These are phyloP conservation scores for Kalmusia sp. DNA, from an alignment of 2,329 filamentous ascomycete genomes.

Conservation along the genomic window DNA sequence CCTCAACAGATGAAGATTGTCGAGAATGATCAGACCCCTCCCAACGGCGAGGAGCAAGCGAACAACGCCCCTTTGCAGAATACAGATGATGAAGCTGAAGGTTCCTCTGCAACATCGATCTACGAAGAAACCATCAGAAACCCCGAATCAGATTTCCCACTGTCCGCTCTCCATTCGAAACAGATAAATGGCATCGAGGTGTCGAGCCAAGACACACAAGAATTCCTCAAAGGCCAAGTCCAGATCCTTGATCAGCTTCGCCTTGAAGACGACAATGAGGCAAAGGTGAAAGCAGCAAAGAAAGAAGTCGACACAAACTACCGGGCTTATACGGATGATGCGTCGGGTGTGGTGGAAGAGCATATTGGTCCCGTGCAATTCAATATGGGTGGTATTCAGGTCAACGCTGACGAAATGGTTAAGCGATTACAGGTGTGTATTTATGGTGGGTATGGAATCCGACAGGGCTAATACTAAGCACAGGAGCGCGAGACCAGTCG, in stretches of 20 bases:
- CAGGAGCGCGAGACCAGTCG: conserved; percentile 48
- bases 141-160: conserved; percentile 63
- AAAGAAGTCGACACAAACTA: conserved; percentile 42
- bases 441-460: too few species aligned
- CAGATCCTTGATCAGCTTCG: conserved; percentile 73
- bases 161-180: conserved; percentile 51
- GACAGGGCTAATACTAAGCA: background rate
- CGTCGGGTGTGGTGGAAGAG: conserved; percentile 49
- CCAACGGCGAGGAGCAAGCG: conserved; percentile 19
- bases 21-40: conserved; percentile 27
- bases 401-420: conserved; percentile 93
- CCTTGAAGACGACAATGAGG: conserved; percentile 65
- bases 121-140: conserved; percentile 84
- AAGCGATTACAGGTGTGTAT: conserved; percentile 78
- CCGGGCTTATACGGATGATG: conserved; percentile 33
- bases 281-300: conserved; percentile 48
- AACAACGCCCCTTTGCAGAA: conserved; percentile 15
- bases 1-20: conserved; percentile 32
- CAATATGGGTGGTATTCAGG: conserved; percentile 97
- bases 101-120: conserved; percentile 69
- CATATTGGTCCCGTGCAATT: conserved; percentile 96
- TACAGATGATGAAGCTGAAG: conserved; percentile 29
- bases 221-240: conserved; percentile 77
- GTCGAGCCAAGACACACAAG: conserved; percentile 75
- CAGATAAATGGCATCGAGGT: conserved; percentile 63